Conservation (phyloP, 2,329 filamentous ascomycete species). For the Zopfia rhizophila region DNA sequence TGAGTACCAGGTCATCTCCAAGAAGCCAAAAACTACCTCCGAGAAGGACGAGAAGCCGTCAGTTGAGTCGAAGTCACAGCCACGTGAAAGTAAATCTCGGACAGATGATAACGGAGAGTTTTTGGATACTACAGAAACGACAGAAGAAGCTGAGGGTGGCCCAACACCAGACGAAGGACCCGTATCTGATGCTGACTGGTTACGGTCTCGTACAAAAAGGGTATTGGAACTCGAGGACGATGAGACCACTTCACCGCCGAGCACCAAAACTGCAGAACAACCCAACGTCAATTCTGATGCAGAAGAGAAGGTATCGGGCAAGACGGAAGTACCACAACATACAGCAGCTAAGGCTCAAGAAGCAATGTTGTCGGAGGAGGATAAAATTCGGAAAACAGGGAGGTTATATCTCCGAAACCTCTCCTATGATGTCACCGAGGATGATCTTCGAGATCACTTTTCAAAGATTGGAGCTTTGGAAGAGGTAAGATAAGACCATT, state of each 20-base stretch:
- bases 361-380: conserved; percentile 57
- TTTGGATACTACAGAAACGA: conserved; percentile 1
- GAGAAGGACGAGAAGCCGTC: neutral
- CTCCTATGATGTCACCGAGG: conserved; percentile 80
- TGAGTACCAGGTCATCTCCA: conserved; percentile 75
- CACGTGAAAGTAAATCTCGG: conserved; percentile 13
- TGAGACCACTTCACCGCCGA: conserved; percentile 61
- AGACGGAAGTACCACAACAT: conserved; percentile 11
- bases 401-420: conserved; percentile 91
- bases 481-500: conserved; percentile 75
- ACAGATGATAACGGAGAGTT: conserved; percentile 11
- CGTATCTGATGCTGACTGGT: conserved; percentile 87
- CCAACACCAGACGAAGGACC: conserved; percentile 48
- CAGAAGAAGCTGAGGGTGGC: conserved; percentile 28
- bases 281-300: no score
- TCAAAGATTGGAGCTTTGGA: conserved; percentile 77
- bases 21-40: conserved; percentile 53
- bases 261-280: conserved; percentile 2
- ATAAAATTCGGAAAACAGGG: conserved; percentile 75
- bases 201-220: conserved; percentile 87
- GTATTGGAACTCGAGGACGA: conserved; percentile 86
- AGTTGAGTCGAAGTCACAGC: neutral
- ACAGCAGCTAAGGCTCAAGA: conserved; percentile 54
- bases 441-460: conserved; percentile 80
- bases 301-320: conserved; percentile 18